Evolutionary conservation across 83 land plant genomes (phyloP).

Genomic region (Diphasiastrum complanatum): DNA sequence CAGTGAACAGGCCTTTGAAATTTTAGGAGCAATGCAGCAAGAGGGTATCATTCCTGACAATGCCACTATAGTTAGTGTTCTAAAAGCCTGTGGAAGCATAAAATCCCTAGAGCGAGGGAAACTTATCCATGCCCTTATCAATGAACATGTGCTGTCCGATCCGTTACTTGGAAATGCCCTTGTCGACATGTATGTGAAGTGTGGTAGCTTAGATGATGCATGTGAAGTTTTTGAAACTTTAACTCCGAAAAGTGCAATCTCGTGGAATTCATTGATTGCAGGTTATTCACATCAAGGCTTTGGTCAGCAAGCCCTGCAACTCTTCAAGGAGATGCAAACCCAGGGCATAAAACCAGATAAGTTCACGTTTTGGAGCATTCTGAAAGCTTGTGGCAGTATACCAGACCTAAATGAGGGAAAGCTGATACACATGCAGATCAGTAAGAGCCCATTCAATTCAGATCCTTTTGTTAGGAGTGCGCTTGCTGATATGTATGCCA

Average conservation of each 20-base stretch:
- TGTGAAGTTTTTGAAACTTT: slow-evolving; percentile 31
- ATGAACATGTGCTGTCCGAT: slow-evolving; percentile 37
- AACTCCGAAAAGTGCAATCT: slow-evolving; percentile 29
- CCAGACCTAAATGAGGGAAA: slow-evolving; percentile 30
- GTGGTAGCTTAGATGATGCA: slow-evolving; percentile 21
- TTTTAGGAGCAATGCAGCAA: slow-evolving; percentile 41
- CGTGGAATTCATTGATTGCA: slow-evolving; percentile 57
- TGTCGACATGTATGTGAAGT: slow-evolving; percentile 51
- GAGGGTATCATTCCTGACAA: slow-evolving; percentile 34
- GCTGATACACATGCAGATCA: slow-evolving; percentile 33
- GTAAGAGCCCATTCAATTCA: slow-evolving; percentile 13
- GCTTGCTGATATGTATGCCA: slow-evolving; percentile 29
- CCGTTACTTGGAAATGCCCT: slow-evolving; percentile 46
- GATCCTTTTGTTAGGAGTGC: slow-evolving; percentile 28
- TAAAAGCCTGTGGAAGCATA: slow-evolving; percentile 43
- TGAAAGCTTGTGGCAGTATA: slow-evolving; percentile 36
- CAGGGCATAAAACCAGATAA: slow-evolving; percentile 25
- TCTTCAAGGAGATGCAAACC: slow-evolving; percentile 26
- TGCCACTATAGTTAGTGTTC: slow-evolving; percentile 44
- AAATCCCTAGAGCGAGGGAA: slow-evolving; percentile 33
- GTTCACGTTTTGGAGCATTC: slow-evolving; percentile 29
- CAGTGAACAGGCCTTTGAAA: slow-evolving; percentile 28
- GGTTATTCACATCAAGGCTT: slow-evolving; percentile 34
- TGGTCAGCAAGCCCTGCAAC: slow-evolving; percentile 13
- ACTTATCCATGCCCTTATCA: slow-evolving; percentile 44